Base-by-base conservation (phyloP, 352 stramenopile genomes). In the Phytophthora ohioensis region DNA sequence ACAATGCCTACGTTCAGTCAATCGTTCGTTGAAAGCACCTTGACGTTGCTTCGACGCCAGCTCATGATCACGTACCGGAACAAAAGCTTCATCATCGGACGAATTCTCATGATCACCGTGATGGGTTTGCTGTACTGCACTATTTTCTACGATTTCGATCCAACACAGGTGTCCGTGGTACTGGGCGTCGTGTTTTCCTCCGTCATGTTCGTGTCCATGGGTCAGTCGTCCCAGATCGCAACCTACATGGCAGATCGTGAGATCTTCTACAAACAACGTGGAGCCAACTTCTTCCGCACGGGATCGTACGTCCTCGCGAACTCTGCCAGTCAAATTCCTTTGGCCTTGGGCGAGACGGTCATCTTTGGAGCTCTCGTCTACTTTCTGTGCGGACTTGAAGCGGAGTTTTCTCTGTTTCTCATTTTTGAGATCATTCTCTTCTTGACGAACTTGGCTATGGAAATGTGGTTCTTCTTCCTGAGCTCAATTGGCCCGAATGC, bases 231-330 rank as follows among this genome's bases (percentile, higher is more conserved):
- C 4, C 78, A 87, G 52, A 71, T 95, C n/a, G 81, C 87, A 31
- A 79, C 77, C 7, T 84, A 93, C 56, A 88, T 94, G 59, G 73
- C 85, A n/a, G 65, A 64, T 32, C 77, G 75, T 13, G 69, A 64
- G 12, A 65, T 88, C n/a, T 96, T 91, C 72, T 94, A 95, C 81
- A 94, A 93, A 56, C 89, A 96, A 36, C 71, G 76, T 8, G 79
- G 43, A 76, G 69, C 77, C 13, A 91, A 93, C 64, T 93, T 92
- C 66, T 92, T 83, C 63, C 77, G 79, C 12, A 71, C 84, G 31
- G 69, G 70, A 12, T 69, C 78, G 30, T 95, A 92, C 65, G 73
- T 92, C 21, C 32, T 93, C 38, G 80, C 69, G 8, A 68, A 32
- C 9, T 64, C 46, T 2, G 47, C 66, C 3, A 61, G 38, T 17